Evolutionary conservation across 2,329 filamentous ascomycete genomes (phyloP), one percentile per base, ranked within the genome.

Genomic region (Colletotrichum orchidophilum): DNA sequence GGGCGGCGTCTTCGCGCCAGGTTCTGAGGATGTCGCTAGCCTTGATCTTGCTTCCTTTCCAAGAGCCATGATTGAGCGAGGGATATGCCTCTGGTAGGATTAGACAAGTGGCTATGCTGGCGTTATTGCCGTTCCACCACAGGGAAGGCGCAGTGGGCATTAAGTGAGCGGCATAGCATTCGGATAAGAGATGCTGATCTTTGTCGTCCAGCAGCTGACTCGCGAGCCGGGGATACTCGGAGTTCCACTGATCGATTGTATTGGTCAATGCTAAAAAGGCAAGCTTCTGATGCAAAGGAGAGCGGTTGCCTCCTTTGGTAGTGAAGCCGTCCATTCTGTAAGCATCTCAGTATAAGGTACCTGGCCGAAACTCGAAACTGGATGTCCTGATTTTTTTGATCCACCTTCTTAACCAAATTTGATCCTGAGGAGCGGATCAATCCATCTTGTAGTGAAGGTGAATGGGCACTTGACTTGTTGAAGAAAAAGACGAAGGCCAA

Each of bases 61-160:
- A 71, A 21, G 7, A 3, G 7, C 8, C 13, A 7, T 15, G 31
- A n/a, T 53, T 5, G 12, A 69, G 12, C 13, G n/a, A 18, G 1
- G 69, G 69, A 13, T 71, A 63, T 18, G 21, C 49, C 18, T 58
- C 11, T 7, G 15, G 1, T 1, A 68, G 53, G 3, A 71, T 58
- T 26, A 24, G 9, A 13, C 7, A 59, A 1, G 21, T 54, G 15
- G 64, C 59, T n/a, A 31, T 27, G 3, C 8, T 5, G 8, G 33
- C 53, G 27, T 71, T 68, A n/a, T 63, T 46, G 26, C 18, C 52
- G 8, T 63, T 58, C 64, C 69, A 71, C 69, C 64, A 71, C 3
- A 71, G 21, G 5, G 64, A 69, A 7, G 6, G 42, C 12, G 58
- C 64, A 2, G 52, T 21, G 21, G 69, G 69, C 53, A 63, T 63